These are phyloP conservation scores for Periconia sp. DNA, from an alignment of 2,329 filamentous ascomycete species.

Conservation along the genomic window DNA sequence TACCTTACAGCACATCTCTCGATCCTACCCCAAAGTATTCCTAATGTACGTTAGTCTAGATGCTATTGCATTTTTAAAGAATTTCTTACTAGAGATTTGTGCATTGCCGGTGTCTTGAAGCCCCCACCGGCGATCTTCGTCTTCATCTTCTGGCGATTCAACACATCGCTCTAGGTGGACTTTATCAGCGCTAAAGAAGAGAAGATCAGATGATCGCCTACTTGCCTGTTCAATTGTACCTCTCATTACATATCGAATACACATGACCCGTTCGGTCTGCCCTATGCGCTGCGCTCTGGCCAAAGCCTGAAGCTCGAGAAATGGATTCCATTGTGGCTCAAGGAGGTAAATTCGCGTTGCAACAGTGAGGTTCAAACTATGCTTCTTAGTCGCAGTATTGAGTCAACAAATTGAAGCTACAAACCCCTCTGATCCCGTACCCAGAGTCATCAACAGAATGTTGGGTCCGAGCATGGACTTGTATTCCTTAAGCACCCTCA, in stretches of 20 bases:
- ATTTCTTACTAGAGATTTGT: too few relatives aligned
- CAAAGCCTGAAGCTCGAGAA: slow-evolving; percentile 48
- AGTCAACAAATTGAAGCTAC: slow-evolving; percentile 6
- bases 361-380: slow-evolving; percentile 50
- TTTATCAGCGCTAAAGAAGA: neutral
- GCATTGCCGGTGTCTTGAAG: too few relatives aligned
- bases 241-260: slow-evolving; percentile 40
- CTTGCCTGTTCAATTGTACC: slow-evolving; percentile 42
- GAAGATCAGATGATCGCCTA: neutral
- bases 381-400: neutral
- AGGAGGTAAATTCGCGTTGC: slow-evolving; percentile 53
- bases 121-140: too few relatives aligned
- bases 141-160: too few relatives aligned
- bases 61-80: neutral
- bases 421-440: slow-evolving; percentile 55
- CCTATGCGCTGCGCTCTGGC: slow-evolving; percentile 20
- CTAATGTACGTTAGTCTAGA: neutral
- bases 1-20: too few relatives aligned
- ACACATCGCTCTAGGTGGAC: too few relatives aligned
- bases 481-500: slow-evolving; percentile 46
- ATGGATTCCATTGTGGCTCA: slow-evolving; percentile 54
- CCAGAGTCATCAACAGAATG: slow-evolving; percentile 52
- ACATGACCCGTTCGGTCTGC: slow-evolving; percentile 32
- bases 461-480: slow-evolving; percentile 36
- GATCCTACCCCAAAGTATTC: neutral